Percentiles rank a stretch among this genome's conserved stretches.
Evolutionary conservation across 805 yeast genomes (phyloP).

Genomic region (Debaryomyces maramus): DNA sequence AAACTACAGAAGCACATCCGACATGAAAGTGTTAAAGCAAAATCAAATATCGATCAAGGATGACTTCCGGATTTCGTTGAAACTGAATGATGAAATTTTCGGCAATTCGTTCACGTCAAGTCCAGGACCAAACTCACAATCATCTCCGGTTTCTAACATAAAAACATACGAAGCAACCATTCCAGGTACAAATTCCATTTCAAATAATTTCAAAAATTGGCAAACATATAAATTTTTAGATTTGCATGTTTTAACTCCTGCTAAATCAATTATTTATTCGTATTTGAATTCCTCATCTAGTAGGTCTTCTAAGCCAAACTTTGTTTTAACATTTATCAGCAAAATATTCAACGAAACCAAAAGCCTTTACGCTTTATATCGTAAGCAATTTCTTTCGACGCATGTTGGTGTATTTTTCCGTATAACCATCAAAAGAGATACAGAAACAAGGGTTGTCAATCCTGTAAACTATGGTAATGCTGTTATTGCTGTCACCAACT

Average conservation of each 20-base stretch:
- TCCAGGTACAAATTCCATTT: neutral
- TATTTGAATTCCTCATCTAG: neutral
- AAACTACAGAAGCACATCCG: slow-evolving; percentile 31
- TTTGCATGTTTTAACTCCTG: slow-evolving; percentile 13
- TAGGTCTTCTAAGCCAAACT: neutral
- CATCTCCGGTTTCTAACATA: slow-evolving; percentile 3
- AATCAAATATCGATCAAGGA: slow-evolving; percentile 18
- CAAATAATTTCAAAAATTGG: neutral
- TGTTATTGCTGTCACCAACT: slow-evolving; percentile 57
- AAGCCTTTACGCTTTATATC: slow-evolving; percentile 9
- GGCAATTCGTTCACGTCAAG: slow-evolving; percentile 32
- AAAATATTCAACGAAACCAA: slow-evolving; percentile 15
- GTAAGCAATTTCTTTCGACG: slow-evolving; percentile 29
- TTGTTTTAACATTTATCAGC: slow-evolving; percentile 19
- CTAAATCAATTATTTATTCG: slow-evolving; percentile 10
- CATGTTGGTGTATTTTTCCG: slow-evolving; percentile 38
- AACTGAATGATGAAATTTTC: slow-evolving; percentile 25
- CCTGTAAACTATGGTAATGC: slow-evolving; percentile 62
- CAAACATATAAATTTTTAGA: slow-evolving; percentile 12
- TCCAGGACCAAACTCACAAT: slow-evolving; percentile 1
- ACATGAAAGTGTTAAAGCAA: slow-evolving; percentile 27
- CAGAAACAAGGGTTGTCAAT: slow-evolving; percentile 60
- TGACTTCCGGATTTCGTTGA: slow-evolving; percentile 8
- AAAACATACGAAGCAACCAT: slow-evolving; percentile 5
- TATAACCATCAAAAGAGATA: slow-evolving; percentile 48